A percentile compares a stretch with the other conserved stretches of the same genome.
These are phyloP conservation scores for Chaetomidium leptoderma DNA, from an alignment of 495 filamentous ascomycete species.

Conservation along the genomic window DNA sequence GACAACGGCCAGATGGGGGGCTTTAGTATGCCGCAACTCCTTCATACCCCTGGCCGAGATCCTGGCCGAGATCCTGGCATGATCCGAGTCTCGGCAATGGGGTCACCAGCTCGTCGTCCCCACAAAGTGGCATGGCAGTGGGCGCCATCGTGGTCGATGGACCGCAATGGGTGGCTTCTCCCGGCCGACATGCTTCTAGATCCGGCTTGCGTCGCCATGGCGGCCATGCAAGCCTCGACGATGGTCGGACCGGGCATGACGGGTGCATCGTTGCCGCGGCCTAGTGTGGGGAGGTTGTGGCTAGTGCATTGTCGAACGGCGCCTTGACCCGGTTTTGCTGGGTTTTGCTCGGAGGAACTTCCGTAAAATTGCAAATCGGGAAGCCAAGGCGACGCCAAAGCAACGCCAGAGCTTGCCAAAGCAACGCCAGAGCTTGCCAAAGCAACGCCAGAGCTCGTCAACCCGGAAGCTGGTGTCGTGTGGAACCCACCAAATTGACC, in stretches of 20 bases:
- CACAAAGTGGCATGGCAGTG: not conserved
- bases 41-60: not conserved
- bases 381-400: slow-evolving; percentile 19
- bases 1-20: not conserved
- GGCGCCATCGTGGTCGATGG: not conserved
- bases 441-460: slow-evolving; percentile 1
- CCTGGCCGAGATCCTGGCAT: not conserved
- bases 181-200: slow-evolving; percentile 1
- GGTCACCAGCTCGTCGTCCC: slow-evolving; percentile 11
- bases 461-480: slow-evolving; percentile 14
- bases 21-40: not conserved
- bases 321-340: slow-evolving; percentile 19
- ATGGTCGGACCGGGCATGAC: not conserved
- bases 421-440: slow-evolving; percentile 18
- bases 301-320: not conserved
- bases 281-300: not conserved
- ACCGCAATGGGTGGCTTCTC: not conserved
- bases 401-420: too few relatives aligned
- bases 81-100: not conserved
- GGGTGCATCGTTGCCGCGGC: not conserved
- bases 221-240: not conserved
- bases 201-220: not conserved
- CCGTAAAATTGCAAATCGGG: slow-evolving; percentile 20
- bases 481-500: not conserved
- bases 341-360: slow-evolving; percentile 24